Evolutionary conservation across 148 eudicot genomes (phyloP).

Genomic region (Camellia granthamiana): DNA sequence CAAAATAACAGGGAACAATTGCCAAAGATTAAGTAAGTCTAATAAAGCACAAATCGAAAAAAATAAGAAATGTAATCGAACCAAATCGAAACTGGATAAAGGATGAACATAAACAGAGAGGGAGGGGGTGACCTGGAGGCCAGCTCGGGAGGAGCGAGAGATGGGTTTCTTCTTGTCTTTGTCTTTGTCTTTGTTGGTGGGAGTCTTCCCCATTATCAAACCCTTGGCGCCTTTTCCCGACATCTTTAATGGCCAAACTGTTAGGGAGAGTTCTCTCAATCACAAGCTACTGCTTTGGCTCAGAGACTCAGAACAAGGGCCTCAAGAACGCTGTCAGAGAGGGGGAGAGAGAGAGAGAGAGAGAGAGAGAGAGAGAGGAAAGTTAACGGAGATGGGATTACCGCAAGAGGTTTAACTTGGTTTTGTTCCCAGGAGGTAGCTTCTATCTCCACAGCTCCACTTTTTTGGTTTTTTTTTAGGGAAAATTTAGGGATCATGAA

Average conservation of each 20-base stretch:
- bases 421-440: no score
- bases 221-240: slow-evolving; percentile 14
- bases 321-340: no score
- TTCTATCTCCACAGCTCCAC: no score
- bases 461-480: no score
- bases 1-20: background rate
- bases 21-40: background rate
- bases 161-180: slow-evolving; percentile 26
- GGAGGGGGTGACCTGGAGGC: slow-evolving; percentile 21
- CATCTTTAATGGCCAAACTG: slow-evolving; percentile 3
- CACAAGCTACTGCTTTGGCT: background rate
- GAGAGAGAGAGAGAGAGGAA: no score
- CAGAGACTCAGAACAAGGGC: no score
- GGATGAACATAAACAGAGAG: background rate
- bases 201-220: slow-evolving; percentile 16
- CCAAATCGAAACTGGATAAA: background rate
- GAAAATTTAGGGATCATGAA: no score
- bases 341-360: no score
- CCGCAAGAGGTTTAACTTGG: no score
- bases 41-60: background rate
- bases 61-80: background rate
- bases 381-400: no score
- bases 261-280: background rate
- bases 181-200: slow-evolving; percentile 17
- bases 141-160: slow-evolving; percentile 29